phyloP scores from a whole-genome alignment of 1,284 basidiomycete genomes.

The Xanthoconium separans region DNA sequence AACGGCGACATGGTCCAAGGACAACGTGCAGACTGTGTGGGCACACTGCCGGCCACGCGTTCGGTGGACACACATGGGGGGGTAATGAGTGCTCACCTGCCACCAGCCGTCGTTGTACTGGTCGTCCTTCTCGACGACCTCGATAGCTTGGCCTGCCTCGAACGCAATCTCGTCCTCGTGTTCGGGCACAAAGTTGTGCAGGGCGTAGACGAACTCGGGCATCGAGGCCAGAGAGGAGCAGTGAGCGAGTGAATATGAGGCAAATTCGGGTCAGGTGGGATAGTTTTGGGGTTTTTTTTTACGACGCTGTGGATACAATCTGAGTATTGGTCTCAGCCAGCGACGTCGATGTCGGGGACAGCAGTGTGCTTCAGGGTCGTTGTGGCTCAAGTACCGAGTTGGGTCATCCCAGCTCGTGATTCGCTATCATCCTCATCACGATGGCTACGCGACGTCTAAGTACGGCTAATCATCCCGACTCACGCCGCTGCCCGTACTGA shows the following conservation, averaged over 20 bases:
- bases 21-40: conserved; percentile 15
- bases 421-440: background rate
- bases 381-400: background rate
- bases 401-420: background rate
- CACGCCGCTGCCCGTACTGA: background rate
- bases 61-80: conserved; percentile 1
- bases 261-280: background rate
- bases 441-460: conserved; percentile 27
- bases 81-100: conserved; percentile 67
- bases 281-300: background rate
- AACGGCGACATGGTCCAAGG: conserved; percentile 21
- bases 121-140: conserved; percentile 93
- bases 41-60: conserved; percentile 15
- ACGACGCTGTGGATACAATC: background rate
- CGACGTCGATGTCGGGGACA: conserved; percentile 15
- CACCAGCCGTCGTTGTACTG: conserved; percentile 98
- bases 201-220: conserved; percentile 69
- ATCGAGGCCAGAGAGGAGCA: conserved; percentile 24
- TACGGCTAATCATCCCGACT: conserved; percentile 7
- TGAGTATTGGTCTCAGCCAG: background rate
- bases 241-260: background rate
- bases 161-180: conserved; percentile 94
- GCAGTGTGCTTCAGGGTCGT: background rate
- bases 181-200: conserved; percentile 88
- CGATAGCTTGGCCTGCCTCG: conserved; percentile 82